Conservation (phyloP, 2,329 filamentous ascomycete genomes). For the Ceratocystis cubensis region DNA sequence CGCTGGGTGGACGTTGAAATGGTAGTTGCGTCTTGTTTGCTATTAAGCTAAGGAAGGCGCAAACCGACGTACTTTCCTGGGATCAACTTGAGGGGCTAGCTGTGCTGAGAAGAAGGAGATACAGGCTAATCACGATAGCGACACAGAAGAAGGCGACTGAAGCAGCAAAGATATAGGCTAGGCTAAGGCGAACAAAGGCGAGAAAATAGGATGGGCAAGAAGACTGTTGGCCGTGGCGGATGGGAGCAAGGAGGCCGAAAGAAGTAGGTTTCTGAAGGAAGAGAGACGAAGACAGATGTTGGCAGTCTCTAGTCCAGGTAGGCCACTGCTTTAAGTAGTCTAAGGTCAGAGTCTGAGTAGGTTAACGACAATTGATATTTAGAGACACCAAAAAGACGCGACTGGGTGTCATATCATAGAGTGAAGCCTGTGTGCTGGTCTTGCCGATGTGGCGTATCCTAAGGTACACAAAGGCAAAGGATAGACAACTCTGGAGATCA, state of each 20-base stretch:
- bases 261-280: not conserved
- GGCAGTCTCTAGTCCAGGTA: not conserved
- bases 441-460: slow-evolving; percentile 2
- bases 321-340: not conserved
- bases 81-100: not conserved
- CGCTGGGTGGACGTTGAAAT: not conserved
- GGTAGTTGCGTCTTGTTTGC: not conserved
- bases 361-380: not conserved
- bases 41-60: not conserved
- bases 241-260: not conserved
- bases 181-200: not conserved
- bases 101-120: not conserved
- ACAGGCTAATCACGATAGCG: not conserved
- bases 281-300: not conserved
- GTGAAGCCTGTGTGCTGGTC: not conserved
- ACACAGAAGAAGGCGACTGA: not conserved
- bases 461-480: not conserved
- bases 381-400: not conserved
- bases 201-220: not conserved
- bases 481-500: not conserved
- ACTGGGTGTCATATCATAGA: slow-evolving; percentile 1
- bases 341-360: not conserved
- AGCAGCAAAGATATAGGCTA: not conserved
- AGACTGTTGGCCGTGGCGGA: not conserved
- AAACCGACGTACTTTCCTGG: not conserved